Percentiles rank a stretch among this genome's conserved stretches.
These are phyloP conservation scores for Xylariaceae sp. DNA, from an alignment of 2,329 filamentous ascomycete species.

Conservation along the genomic window DNA sequence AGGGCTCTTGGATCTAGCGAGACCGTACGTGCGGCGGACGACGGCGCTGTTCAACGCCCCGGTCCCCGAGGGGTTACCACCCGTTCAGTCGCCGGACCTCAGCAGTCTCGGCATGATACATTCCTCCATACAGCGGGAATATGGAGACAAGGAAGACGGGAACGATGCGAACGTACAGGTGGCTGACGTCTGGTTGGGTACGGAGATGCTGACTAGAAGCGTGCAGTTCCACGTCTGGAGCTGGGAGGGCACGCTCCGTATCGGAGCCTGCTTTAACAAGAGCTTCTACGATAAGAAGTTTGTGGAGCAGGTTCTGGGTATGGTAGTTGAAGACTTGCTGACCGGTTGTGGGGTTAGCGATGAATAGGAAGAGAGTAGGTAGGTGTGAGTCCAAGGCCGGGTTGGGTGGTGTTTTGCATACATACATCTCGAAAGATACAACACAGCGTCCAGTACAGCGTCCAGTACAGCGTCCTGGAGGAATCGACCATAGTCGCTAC, in stretches of 20 bases:
- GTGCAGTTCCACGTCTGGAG: conserved; percentile 22
- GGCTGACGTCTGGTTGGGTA: conserved; percentile 17
- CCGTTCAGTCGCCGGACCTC: conserved; percentile 20
- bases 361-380: no score
- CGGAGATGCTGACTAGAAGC: conserved; percentile 16
- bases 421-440: no score
- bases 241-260: conserved; percentile 14
- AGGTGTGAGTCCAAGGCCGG: no score
- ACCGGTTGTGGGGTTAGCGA: not conserved
- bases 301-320: not conserved
- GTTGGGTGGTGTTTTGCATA: no score
- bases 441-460: no score
- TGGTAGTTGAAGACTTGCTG: not conserved
- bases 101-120: conserved; percentile 21
- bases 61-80: not conserved
- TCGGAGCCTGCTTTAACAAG: no score
- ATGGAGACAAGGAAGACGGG: not conserved
- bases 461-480: no score
- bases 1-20: conserved; percentile 11
- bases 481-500: no score
- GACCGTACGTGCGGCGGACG: conserved; percentile 12
- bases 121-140: conserved; percentile 11
- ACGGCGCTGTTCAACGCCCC: conserved; percentile 8
- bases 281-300: conserved; percentile 1
- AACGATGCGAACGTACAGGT: conserved; percentile 6